phyloP scores from a whole-genome alignment of 2,329 filamentous ascomycete genomes.

The Hypoxylon sp. region DNA sequence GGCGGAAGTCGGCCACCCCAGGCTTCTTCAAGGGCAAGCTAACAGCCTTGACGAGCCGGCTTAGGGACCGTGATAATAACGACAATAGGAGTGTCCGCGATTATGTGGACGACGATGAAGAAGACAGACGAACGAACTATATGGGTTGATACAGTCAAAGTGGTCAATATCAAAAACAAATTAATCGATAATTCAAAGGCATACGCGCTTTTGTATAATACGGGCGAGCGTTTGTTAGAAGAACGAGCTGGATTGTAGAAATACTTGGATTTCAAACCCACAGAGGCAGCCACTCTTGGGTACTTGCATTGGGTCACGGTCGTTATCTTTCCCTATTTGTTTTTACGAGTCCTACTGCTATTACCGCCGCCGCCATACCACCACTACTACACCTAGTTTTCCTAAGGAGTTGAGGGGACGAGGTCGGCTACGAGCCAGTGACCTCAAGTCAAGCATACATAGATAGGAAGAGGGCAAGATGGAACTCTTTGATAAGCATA shows the following conservation, averaged over 20 bases:
- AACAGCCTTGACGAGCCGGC: conserved; percentile 52
- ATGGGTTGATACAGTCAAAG: not conserved
- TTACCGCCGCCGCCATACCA: not conserved
- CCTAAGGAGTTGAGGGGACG: conserved; percentile 34
- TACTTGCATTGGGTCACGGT: conserved; percentile 26
- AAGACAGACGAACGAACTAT: conserved; percentile 22
- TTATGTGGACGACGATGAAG: conserved; percentile 41
- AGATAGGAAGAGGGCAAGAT: conserved; percentile 20
- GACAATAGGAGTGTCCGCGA: conserved; percentile 36
- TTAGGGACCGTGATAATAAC: conserved; percentile 48
- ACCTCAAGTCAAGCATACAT: not conserved
- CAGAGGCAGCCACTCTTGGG: conserved; percentile 12
- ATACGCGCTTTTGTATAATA: conserved; percentile 17
- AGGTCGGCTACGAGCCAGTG: conserved; percentile 23
- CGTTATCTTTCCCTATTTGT: conserved; percentile 29
- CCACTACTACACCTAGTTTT: conserved; percentile 18
- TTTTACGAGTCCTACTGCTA: conserved; percentile 26
- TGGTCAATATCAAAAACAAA: conserved; percentile 15
- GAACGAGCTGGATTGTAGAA: conserved; percentile 15
- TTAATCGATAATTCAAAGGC: conserved; percentile 22
- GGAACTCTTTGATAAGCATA: conserved; percentile 21
- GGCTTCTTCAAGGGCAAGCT: conserved; percentile 58
- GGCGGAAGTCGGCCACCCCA: conserved; percentile 51
- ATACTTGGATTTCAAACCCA: conserved; percentile 27
- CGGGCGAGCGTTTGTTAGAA: not conserved